Conservation (phyloP, 202 grass and related monocot species). For the Miscanthus sacchariflorus region DNA sequence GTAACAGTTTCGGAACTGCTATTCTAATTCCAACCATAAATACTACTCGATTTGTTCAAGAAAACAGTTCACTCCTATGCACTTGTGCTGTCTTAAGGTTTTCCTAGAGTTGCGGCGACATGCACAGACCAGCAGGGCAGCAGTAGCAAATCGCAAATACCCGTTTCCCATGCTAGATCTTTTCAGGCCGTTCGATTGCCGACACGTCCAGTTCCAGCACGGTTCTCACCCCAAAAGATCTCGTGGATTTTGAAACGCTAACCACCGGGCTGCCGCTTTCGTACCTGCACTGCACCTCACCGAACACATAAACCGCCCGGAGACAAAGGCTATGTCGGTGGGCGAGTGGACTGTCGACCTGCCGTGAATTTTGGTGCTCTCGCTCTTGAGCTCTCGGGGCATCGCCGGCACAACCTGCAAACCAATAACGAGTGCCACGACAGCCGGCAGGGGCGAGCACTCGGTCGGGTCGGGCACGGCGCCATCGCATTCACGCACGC, state of each 20-base stretch:
- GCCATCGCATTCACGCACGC: background rate
- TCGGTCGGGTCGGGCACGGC: constrained; percentile 10
- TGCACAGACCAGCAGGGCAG: background rate
- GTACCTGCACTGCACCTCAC: background rate
- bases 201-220: background rate
- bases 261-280: background rate
- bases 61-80: too few species aligned
- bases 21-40: too few species aligned
- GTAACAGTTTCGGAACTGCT: background rate
- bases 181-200: background rate
- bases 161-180: background rate
- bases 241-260: constrained; percentile 1
- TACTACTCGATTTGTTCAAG: too few species aligned
- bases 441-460: background rate
- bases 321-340: constrained; percentile 5
- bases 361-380: background rate
- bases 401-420: background rate
- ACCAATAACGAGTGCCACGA: background rate
- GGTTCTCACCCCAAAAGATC: background rate
- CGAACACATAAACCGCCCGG: background rate
- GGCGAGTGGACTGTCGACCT: constrained; percentile 15
- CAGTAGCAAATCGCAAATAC: too few species aligned
- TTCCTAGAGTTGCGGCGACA: background rate
- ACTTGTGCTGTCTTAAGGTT: background rate
- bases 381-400: background rate